Evolutionary conservation across 345 rosid species (phyloP).

Genomic region (Cardamine occulta): DNA sequence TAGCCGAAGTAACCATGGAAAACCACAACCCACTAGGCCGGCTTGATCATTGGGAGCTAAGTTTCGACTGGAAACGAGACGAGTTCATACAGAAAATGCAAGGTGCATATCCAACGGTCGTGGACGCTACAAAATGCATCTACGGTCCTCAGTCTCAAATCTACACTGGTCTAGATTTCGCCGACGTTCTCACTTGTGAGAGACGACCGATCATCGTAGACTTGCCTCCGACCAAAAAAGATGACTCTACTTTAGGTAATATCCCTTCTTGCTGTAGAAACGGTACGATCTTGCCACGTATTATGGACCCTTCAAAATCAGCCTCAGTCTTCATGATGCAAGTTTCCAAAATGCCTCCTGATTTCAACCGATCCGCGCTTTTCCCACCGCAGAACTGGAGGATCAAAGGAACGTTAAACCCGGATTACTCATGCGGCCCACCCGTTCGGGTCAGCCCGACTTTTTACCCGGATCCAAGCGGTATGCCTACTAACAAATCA

Average conservation of each 20-base stretch:
- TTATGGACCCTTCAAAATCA: slow-evolving; percentile 89
- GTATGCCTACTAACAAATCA: slow-evolving; percentile 66
- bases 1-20: slow-evolving; percentile 78
- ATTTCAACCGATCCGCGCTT: slow-evolving; percentile 70
- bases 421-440: slow-evolving; percentile 83
- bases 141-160: slow-evolving; percentile 70
- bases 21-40: slow-evolving; percentile 93
- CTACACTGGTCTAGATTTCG: slow-evolving; percentile 66
- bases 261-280: slow-evolving; percentile 83
- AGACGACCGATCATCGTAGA: slow-evolving; percentile 85
- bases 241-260: slow-evolving; percentile 68
- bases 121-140: slow-evolving; percentile 81
- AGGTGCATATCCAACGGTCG: slow-evolving; percentile 84
- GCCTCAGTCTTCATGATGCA: slow-evolving; percentile 77
- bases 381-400: slow-evolving; percentile 85
- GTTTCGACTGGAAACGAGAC: slow-evolving; percentile 90
- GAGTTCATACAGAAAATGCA: slow-evolving; percentile 83
- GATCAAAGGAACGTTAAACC: slow-evolving; percentile 87
- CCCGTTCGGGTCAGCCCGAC: slow-evolving; percentile 90
- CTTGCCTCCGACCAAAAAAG: slow-evolving; percentile 83
- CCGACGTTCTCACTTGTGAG: slow-evolving; percentile 82
- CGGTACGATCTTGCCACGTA: slow-evolving; percentile 83
- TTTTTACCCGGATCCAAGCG: slow-evolving; percentile 71
- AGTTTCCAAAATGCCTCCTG: slow-evolving; percentile 92
- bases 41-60: slow-evolving; percentile 92